Base-by-base conservation (phyloP, 306 rosid species). In the Dalbergia oliveri region DNA sequence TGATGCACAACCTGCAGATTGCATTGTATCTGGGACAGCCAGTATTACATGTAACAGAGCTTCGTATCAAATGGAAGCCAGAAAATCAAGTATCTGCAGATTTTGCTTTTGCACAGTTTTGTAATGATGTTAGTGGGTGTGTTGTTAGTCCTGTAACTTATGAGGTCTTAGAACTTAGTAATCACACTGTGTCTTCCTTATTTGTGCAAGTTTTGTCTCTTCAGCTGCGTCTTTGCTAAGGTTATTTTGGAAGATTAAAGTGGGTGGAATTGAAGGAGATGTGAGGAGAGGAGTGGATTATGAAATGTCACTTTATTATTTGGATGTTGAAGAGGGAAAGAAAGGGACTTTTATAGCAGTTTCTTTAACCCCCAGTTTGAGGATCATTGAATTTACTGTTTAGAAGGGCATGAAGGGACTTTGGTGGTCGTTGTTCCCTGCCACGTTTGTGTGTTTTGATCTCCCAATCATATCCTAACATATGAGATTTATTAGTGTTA, bases 11-110 rank as follows among this genome's bases (percentile, higher is more conserved):
- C 86, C 91, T 16, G 75, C 72, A 14, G 92, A 87, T 70, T 90
- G 88, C 82, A 81, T 93, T 72, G 90, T 87, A 78, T 94, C 93
- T 12, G 90, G 89, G 56, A 89, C 92, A 59, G 89, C 92, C 65
- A 94, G 93, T 83, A 89, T 89, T 78, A 87, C 89, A 66, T 89
- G 84, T 79, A 84, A 87, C 56, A 88, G 84, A 83, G 84, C 84
- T 86, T 86, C 86, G 49, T 81, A 69, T 83, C 90, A 84, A 77
- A 59, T n/a, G 18, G 94, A 88, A 69, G 79, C 85, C 67, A 87
- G 81, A 74, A 87, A 88, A 79, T 69, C 90, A 82, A 97, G 98
- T 88, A 81, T 68, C 77, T 74, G 39, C 23, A 31, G 66, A 18
- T 57, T 81, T n/a, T 49, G 78, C 75, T 59, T 49, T 62, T 60